Base-by-base conservation (phyloP, 768 basidiomycete genomes). In the Mycena vitilis region DNA sequence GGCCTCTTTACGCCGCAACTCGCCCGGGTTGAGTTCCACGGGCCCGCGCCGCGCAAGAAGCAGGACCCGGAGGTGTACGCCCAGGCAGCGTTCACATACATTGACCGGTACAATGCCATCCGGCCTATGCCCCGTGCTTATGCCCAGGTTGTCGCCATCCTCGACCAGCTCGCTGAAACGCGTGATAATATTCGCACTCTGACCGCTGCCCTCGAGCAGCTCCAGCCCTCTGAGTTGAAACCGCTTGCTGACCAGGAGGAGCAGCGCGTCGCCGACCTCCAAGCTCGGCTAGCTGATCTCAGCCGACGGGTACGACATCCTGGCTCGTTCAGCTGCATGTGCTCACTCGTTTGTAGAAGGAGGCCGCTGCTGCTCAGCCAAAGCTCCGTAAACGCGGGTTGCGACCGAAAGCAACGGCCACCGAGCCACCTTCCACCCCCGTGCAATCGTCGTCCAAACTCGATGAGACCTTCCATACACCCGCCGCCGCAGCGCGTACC, bases 1-100 rank as follows among this genome's bases (percentile, higher is more conserved):
- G 93, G 93, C 44, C 87, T 95, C 30, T 94, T 94, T 79, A 88
- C 76, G 34, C 73, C 79, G 11, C 80, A 88, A 73, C 82, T 94
- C 42, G 81, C 86, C 15, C 90, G 93, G 60, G 86, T 86, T 23
- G 86, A 88, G 66, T 91, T 93, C 73, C 80, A 84, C 53, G 90
- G 89, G 8, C 90, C 93, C 2, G 93, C 93, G 0, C 93, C 92
- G 15, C 84, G 93, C 48, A 83, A 85, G 60, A 87, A 83, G 64
- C 81, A 77, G 10, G 89, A 92, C 25, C 92, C 93, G 8, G 92
- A 94, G 76, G 83, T 92, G 16, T 94, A 93, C 76, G 91, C 88
- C 0, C 82, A 88, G 67, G 93, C 93, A 11, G 92, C 93, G 0
- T 75, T 92, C 68, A 93, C 89, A 78, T 93, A 90, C 73, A 82